Evolutionary conservation across 108 stramenopile genomes (phyloP), one percentile per base, ranked within the genome.

Genomic region (Cyclotella atomus): DNA sequence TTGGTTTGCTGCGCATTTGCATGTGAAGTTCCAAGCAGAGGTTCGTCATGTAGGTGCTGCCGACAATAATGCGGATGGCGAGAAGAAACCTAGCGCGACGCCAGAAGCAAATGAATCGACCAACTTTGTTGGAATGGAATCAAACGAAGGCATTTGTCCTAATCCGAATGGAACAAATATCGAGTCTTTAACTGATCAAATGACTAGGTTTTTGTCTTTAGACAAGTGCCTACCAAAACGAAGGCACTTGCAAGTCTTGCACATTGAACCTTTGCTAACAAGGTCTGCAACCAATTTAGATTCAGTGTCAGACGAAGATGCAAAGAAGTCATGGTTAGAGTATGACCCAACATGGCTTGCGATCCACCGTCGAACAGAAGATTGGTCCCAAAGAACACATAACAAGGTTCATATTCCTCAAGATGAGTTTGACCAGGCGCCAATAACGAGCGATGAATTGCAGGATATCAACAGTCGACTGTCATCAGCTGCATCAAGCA

Each of bases 1-100:
- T 61, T 99, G 99, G 99, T 99, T 99, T 72, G 60, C 97, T 8
- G 99, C 97, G 10, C 99, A 99, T 81, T 81, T 99, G 30, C 99
- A 99, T 76, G 92, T 95, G 24, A 97, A 96, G 69, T 99, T 98
- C 55, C 67, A 91, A 33, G 98, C 99, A 0, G 70, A 82, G 17
- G 90, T 99, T 5, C 59, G 61, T 29, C 97, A 98, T 78, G 50
- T 20, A 16, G 61, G 27, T 36, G 53, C 9, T 16, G 47, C 46
- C 46, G 73, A 53, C 59, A 27, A 20, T 27, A 21, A 16, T 3
- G 49, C 19, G 0, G 44, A 73, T 8, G 71, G 14, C 10, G 36
- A 45, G 33, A 55, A 28, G 55, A 46, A 45, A 43, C n/a, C 46
- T 45, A 23, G 7, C 23, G 1, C 23, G 17, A 28, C 21, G 53